Percentiles rank a stretch among this genome's conserved stretches.
These are phyloP conservation scores for Picocystis sp. DNA, from an alignment of 163 green algal genomes.

Conservation along the genomic window DNA sequence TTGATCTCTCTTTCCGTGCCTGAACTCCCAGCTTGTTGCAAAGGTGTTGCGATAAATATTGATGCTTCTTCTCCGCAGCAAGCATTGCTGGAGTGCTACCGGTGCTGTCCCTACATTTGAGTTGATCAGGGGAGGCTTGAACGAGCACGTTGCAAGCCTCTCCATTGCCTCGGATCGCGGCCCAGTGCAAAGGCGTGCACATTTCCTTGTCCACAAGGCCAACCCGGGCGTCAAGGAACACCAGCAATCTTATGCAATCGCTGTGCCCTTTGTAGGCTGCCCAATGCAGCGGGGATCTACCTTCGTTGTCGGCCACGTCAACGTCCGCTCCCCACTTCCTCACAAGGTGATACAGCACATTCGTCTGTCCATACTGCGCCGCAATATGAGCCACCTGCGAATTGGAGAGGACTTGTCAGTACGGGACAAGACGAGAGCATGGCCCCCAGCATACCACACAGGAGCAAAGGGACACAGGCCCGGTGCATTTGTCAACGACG, in stretches of 20 bases:
- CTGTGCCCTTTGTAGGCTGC: conserved; percentile 84
- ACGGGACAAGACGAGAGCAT: not conserved
- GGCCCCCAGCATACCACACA: no score
- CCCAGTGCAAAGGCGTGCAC: conserved; percentile 92
- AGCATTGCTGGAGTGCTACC: conserved; percentile 70
- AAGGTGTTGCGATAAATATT: conserved; percentile 5
- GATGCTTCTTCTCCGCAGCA: conserved; percentile 76
- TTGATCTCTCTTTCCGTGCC: not conserved
- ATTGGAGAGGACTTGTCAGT: not conserved
- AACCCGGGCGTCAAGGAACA: conserved; percentile 57
- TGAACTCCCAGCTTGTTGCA: not conserved
- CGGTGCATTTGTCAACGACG: conserved; percentile 7
- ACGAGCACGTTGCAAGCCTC: conserved; percentile 79
- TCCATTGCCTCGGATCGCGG: conserved; percentile 75
- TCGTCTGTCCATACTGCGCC: conserved; percentile 86
- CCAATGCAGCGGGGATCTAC: conserved; percentile 81
- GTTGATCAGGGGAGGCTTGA: conserved; percentile 27
- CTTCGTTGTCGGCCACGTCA: conserved; percentile 58
- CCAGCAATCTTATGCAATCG: conserved; percentile 68
- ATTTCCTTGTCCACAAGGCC: conserved; percentile 11
- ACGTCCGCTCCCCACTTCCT: conserved; percentile 63
- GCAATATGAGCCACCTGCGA: conserved; percentile 40
- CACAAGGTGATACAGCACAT: conserved; percentile 60
- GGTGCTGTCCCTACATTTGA: conserved; percentile 51
- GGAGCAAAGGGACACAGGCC: no score